These are phyloP conservation scores for Aspergillus ochraceus DNA, from an alignment of 2,329 filamentous ascomycete genomes.

Conservation along the genomic window DNA sequence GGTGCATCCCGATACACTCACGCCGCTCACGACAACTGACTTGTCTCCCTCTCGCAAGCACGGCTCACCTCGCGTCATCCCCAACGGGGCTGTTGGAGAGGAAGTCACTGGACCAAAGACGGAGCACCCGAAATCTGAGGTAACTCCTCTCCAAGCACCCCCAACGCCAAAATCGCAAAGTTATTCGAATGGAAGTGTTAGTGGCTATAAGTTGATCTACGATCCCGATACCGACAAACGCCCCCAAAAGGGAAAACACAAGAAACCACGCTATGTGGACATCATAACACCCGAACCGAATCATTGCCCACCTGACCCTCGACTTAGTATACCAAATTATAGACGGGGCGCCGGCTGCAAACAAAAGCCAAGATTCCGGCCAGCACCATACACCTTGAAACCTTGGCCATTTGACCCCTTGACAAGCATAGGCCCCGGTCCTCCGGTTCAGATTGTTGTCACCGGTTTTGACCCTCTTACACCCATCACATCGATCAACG, in stretches of 20 bases:
- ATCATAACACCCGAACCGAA: constrained; percentile 56
- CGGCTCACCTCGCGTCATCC: constrained; percentile 52
- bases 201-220: constrained; percentile 61
- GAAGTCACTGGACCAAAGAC: constrained; percentile 31
- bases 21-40: constrained; percentile 66
- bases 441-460: constrained; percentile 86
- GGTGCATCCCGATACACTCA: constrained; percentile 55
- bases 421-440: constrained; percentile 83
- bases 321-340: constrained; percentile 67
- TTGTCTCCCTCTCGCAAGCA: constrained; percentile 62
- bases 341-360: constrained; percentile 63
- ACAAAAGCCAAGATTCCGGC: constrained; percentile 68
- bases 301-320: constrained; percentile 75
- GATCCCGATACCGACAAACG: constrained; percentile 64
- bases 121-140: constrained; percentile 29
- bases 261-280: constrained; percentile 54
- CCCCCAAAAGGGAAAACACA: constrained; percentile 56
- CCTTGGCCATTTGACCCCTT: constrained; percentile 79
- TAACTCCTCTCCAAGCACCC: constrained; percentile 45
- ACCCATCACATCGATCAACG: constrained; percentile 56
- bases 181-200: constrained; percentile 52
- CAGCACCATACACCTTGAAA: constrained; percentile 74
- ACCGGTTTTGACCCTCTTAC: constrained; percentile 94
- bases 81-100: constrained; percentile 30
- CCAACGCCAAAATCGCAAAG: constrained; percentile 51